phyloP scores from a whole-genome alignment of 768 basidiomycete genomes.

The Xerocomus spinulosus region DNA sequence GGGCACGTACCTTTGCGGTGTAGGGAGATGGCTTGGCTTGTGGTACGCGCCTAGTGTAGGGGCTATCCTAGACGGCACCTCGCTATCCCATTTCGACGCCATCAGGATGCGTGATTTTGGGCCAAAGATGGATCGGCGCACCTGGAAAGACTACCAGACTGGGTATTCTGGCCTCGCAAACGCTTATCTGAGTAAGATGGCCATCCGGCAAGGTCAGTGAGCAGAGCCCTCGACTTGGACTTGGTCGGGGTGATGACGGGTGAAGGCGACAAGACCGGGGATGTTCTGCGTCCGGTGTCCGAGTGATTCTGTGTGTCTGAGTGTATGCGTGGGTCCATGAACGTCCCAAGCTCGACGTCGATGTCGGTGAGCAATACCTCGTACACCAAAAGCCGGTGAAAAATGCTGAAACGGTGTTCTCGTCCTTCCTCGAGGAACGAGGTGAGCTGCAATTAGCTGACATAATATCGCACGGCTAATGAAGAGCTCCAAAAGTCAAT shows the following conservation, averaged over 20 bases:
- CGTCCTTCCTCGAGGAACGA: slow-evolving; percentile 6
- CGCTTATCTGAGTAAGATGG: slow-evolving; percentile 13
- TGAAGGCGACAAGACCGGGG: slow-evolving; percentile 4
- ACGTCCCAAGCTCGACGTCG: neutral
- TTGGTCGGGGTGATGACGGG: slow-evolving; percentile 11
- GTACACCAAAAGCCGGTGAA: neutral
- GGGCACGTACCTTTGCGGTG: slow-evolving; percentile 27
- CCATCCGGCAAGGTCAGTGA: slow-evolving; percentile 14
- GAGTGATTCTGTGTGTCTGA: slow-evolving; percentile 4
- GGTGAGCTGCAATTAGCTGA: slow-evolving; percentile 19
- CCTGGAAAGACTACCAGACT: slow-evolving; percentile 10
- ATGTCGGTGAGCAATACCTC: neutral
- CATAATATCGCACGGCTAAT: slow-evolving; percentile 9
- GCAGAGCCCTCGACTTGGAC: slow-evolving; percentile 3
- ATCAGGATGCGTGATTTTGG: slow-evolving; percentile 2
- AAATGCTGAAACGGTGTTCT: slow-evolving; percentile 4
- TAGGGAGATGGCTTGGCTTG: slow-evolving; percentile 26
- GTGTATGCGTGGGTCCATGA: slow-evolving; percentile 8
- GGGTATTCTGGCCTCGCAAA: slow-evolving; percentile 11
- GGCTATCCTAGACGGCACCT: slow-evolving; percentile 1
- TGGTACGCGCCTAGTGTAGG: slow-evolving; percentile 6
- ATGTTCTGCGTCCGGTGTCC: slow-evolving; percentile 1
- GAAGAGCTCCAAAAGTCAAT: neutral
- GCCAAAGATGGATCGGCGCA: slow-evolving; percentile 5
- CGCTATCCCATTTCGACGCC: slow-evolving; percentile 2